phyloP scores from a whole-genome alignment of 2,329 filamentous ascomycete species.

The Fusarium gaditjirri region DNA sequence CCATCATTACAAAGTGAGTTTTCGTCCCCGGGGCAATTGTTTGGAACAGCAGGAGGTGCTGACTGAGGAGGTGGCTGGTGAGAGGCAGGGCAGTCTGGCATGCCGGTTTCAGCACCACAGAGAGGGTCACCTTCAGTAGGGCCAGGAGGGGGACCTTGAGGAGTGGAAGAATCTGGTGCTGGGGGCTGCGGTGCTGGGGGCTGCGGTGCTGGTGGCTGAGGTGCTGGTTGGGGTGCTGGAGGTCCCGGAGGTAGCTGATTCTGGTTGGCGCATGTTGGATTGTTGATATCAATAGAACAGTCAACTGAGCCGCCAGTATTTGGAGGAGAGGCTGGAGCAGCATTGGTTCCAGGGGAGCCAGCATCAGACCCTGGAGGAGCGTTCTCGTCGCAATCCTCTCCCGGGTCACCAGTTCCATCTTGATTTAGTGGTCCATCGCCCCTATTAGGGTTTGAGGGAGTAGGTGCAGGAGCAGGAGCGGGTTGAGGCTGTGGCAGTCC shows the following conservation, averaged over 20 bases:
- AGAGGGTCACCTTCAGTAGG: neutral
- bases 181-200: neutral
- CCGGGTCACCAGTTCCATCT: neutral
- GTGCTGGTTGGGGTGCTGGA: neutral
- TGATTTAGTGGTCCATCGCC: neutral
- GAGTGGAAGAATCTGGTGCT: neutral
- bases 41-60: neutral
- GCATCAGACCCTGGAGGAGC: neutral
- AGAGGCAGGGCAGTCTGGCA: neutral
- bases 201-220: neutral
- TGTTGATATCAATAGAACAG: neutral
- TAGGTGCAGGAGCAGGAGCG: slow-evolving; percentile 1
- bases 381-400: slow-evolving; percentile 14
- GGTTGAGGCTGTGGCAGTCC: slow-evolving; percentile 6
- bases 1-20: neutral
- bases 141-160: neutral
- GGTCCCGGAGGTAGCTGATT: neutral
- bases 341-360: neutral
- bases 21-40: neutral
- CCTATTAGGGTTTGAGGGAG: neutral
- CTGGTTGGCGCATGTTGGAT: slow-evolving; percentile 4
- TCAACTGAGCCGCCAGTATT: neutral
- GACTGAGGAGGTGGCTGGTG: neutral
- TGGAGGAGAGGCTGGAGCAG: neutral
- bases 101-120: neutral